Percentiles rank a stretch among this genome's conserved stretches.
Conservation (phyloP, 495 filamentous ascomycete genomes). For the Annulohypoxylon maeteangense region DNA sequence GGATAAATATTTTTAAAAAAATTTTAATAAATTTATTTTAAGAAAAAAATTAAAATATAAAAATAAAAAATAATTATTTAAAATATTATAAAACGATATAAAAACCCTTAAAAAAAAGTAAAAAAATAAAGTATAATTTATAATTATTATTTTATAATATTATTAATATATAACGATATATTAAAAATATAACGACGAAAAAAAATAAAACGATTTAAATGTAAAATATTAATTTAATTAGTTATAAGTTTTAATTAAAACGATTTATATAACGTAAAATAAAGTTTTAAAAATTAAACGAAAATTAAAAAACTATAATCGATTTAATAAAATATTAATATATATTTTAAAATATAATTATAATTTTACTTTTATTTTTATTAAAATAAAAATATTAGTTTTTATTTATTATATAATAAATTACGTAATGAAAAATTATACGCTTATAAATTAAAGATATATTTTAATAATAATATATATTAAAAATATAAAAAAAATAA, state of each 20-base stretch:
- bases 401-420: neutral
- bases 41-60: neutral
- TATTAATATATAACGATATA: constrained; percentile 18
- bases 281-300: neutral
- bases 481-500: neutral
- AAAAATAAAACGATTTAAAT: neutral
- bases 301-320: neutral
- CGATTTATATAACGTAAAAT: neutral
- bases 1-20: neutral
- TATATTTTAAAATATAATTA: neutral
- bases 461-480: constrained; percentile 13
- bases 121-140: constrained; percentile 14
- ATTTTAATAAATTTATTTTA: neutral
- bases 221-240: constrained; percentile 6
- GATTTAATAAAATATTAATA: neutral
- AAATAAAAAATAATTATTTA: neutral
- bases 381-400: neutral
- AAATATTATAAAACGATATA: constrained; percentile 7
- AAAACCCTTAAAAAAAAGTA: constrained; percentile 1
- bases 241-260: constrained; percentile 11
- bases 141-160: constrained; percentile 17
- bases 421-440: neutral
- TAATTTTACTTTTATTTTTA: no score
- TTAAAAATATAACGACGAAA: neutral
- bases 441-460: neutral